These are phyloP conservation scores for Aspergillus sp. DNA, from an alignment of 2,329 filamentous ascomycete species.

Conservation along the genomic window DNA sequence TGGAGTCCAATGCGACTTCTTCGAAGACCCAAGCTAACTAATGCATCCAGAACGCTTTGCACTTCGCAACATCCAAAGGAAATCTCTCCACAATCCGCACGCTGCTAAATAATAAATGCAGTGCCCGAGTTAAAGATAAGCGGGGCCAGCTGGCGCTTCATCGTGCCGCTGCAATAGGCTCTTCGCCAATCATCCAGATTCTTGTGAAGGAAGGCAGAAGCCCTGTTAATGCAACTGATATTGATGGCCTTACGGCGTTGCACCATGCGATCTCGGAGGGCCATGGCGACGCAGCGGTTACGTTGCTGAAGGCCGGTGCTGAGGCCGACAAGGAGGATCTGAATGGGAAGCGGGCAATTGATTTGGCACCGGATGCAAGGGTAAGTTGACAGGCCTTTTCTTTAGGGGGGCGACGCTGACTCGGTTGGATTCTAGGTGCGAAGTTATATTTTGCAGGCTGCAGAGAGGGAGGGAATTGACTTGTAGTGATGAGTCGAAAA, in stretches of 20 bases:
- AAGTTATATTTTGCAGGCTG: conserved; percentile 72
- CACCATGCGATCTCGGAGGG: conserved; percentile 69
- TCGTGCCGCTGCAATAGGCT: conserved; percentile 85
- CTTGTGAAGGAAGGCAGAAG: conserved; percentile 72
- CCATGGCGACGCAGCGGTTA: conserved; percentile 76
- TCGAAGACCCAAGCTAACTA: background rate
- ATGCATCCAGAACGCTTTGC: conserved; percentile 69
- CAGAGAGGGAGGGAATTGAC: conserved; percentile 82
- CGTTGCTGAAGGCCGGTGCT: conserved; percentile 79
- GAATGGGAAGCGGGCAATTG: conserved; percentile 70
- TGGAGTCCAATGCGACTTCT: background rate
- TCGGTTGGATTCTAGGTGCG: conserved; percentile 55
- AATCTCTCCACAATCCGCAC: conserved; percentile 78
- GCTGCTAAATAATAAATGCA: conserved; percentile 74
- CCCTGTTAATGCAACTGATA: conserved; percentile 80
- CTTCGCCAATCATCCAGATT: conserved; percentile 79
- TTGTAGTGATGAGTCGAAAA: conserved; percentile 27
- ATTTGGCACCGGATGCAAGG: conserved; percentile 83
- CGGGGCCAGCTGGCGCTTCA: conserved; percentile 89
- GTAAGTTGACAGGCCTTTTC: conserved; percentile 42
- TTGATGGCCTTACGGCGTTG: conserved; percentile 79
- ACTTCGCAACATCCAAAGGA: conserved; percentile 88
- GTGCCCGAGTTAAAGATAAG: conserved; percentile 76
- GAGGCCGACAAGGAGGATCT: conserved; percentile 74
- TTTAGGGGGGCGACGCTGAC: conserved; percentile 6